Evolutionary conservation across 345 rosid genomes (phyloP).

Genomic region (Litchi chinensis): DNA sequence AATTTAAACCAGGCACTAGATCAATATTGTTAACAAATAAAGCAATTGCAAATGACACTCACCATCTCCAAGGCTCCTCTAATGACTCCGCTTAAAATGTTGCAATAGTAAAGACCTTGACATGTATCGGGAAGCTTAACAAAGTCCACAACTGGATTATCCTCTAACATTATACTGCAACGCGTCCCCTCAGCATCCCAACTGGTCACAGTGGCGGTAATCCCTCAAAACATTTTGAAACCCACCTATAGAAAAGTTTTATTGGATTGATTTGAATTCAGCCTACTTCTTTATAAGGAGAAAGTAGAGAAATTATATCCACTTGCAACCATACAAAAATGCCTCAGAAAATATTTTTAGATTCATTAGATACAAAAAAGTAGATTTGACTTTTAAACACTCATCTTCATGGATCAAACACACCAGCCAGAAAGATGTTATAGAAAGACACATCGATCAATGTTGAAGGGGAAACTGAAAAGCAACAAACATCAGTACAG

Average conservation of each 20-base stretch:
- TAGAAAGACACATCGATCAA: constrained; percentile 5
- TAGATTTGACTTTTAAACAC: too few species aligned
- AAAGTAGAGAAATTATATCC: neutral
- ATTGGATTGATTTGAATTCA: neutral
- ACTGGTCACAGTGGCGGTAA: constrained; percentile 77
- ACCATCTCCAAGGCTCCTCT: constrained; percentile 94
- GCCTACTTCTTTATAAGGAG: neutral
- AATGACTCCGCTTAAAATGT: constrained; percentile 81
- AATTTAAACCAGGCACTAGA: neutral
- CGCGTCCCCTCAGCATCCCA: constrained; percentile 84
- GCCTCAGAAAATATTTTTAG: neutral
- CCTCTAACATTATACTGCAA: constrained; percentile 80
- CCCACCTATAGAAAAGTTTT: constrained; percentile 57
- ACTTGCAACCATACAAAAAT: constrained; percentile 6
- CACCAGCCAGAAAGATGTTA: neutral
- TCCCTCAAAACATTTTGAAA: constrained; percentile 91
- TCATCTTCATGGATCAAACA: too few species aligned
- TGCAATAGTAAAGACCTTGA: constrained; percentile 89
- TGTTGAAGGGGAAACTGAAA: neutral
- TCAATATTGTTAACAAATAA: too few species aligned
- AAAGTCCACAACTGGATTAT: constrained; percentile 85
- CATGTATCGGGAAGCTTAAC: constrained; percentile 92
- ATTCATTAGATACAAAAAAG: too few species aligned
- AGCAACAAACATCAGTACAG: neutral
- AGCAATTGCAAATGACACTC: constrained; percentile 17